phyloP scores from a whole-genome alignment of 306 rosid species.

The Prunus fruticosa region DNA sequence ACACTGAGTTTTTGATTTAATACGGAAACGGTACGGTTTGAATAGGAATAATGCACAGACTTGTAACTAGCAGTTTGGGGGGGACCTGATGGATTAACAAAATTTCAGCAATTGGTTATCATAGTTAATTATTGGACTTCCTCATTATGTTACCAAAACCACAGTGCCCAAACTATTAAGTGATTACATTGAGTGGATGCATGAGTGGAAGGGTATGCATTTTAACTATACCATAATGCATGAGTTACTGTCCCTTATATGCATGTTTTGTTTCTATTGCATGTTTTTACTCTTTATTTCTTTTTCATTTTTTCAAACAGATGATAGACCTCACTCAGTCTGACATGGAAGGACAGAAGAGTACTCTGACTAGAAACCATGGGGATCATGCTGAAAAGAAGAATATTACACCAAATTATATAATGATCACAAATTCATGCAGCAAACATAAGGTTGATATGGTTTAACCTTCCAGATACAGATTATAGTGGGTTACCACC shows the following conservation, averaged over 20 bases:
- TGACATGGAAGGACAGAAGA: neutral
- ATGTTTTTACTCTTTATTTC: neutral
- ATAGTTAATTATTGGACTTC: neutral
- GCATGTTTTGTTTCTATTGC: neutral
- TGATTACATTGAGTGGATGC: neutral
- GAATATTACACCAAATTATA: neutral
- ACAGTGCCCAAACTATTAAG: neutral
- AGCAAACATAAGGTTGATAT: constrained; percentile 9
- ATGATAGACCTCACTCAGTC: neutral
- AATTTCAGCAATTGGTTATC: neutral
- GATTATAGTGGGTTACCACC: constrained; percentile 70
- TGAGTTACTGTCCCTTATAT: neutral
- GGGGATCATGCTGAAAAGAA: neutral
- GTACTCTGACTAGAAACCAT: neutral
- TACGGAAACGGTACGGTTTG: constrained; percentile 19
- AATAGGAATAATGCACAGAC: constrained; percentile 51
- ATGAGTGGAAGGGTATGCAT: neutral
- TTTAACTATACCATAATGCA: neutral
- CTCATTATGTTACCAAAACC: neutral
- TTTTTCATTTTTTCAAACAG: no score
- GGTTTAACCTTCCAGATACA: constrained; percentile 58
- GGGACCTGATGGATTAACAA: constrained; percentile 22
- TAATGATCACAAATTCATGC: neutral
- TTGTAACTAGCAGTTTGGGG: constrained; percentile 43
- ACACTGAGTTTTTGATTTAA: constrained; percentile 9